phyloP scores from a whole-genome alignment of 495 filamentous ascomycete species.

The Terfezia claveryi region DNA sequence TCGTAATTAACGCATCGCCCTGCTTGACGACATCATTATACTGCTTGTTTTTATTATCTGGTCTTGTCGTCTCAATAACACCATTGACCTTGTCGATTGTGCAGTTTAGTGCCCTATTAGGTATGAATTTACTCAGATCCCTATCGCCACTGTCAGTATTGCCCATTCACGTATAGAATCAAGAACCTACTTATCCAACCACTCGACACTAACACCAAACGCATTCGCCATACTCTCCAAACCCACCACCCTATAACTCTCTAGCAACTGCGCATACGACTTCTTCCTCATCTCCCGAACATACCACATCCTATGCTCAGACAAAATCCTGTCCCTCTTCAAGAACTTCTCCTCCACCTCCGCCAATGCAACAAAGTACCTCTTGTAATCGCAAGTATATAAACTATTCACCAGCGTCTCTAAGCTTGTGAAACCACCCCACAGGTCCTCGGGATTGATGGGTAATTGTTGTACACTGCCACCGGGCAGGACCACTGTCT shows the following conservation, averaged over 20 bases:
- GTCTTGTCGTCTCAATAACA: slow-evolving; percentile 91
- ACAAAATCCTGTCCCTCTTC: slow-evolving; percentile 76
- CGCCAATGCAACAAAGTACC: slow-evolving; percentile 80
- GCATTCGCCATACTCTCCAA: slow-evolving; percentile 86
- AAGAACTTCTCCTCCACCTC: slow-evolving; percentile 84
- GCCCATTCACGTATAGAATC: background rate
- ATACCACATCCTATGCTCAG: slow-evolving; percentile 87
- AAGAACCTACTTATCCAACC: slow-evolving; percentile 57
- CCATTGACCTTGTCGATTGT: slow-evolving; percentile 94
- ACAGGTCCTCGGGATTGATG: slow-evolving; percentile 47
- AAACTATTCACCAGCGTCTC: slow-evolving; percentile 72
- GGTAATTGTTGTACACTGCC: slow-evolving; percentile 58
- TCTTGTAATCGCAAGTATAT: slow-evolving; percentile 79
- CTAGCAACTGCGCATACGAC: slow-evolving; percentile 89
- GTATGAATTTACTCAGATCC: slow-evolving; percentile 92
- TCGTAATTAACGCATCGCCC: slow-evolving; percentile 90
- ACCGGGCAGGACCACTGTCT: slow-evolving; percentile 32
- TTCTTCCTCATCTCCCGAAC: slow-evolving; percentile 93
- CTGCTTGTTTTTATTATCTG: slow-evolving; percentile 97
- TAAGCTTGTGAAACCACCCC: slow-evolving; percentile 38
- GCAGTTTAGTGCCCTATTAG: slow-evolving; percentile 77
- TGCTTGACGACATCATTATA: slow-evolving; percentile 94
- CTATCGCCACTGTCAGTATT: slow-evolving; percentile 23
- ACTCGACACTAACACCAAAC: slow-evolving; percentile 91
- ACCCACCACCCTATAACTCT: slow-evolving; percentile 91